Percentiles rank a stretch among this genome's conserved stretches.
These are phyloP conservation scores for Phyllosticta citrichinensis DNA, from an alignment of 2,329 filamentous ascomycete genomes.

Conservation along the genomic window DNA sequence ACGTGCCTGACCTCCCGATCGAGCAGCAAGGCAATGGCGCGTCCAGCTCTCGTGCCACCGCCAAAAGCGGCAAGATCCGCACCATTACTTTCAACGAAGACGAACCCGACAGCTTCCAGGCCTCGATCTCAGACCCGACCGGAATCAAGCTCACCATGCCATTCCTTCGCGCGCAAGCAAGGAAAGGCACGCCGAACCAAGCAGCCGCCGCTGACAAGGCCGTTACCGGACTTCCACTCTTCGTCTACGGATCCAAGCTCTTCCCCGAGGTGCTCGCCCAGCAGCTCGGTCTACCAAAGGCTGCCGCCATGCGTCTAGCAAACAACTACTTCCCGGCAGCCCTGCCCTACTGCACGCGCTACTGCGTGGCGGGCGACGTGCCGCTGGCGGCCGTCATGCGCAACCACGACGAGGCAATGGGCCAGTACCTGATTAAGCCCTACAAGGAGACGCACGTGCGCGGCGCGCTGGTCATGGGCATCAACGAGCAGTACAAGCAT, in stretches of 20 bases:
- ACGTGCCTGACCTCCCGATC: background rate
- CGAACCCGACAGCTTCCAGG: background rate
- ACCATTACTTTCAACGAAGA: slow-evolving; percentile 24
- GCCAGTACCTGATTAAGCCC: background rate
- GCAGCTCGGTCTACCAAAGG: background rate
- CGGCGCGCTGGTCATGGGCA: background rate
- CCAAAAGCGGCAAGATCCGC: background rate
- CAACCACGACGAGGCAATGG: background rate
- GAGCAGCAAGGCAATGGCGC: background rate
- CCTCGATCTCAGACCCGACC: background rate
- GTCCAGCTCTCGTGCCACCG: no score
- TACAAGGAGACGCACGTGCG: background rate
- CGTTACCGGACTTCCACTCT: background rate
- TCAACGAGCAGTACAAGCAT: background rate
- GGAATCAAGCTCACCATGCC: background rate
- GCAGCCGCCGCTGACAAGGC: background rate
- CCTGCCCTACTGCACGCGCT: background rate
- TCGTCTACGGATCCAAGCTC: slow-evolving; percentile 4
- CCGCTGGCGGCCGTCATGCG: background rate
- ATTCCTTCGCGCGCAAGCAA: background rate
- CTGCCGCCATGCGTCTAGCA: slow-evolving; percentile 2
- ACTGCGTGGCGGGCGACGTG: background rate
- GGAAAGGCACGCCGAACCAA: background rate
- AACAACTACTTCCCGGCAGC: background rate
- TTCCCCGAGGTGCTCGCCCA: background rate